Conservation (phyloP, 257 asterid genomes). For the Solanum chilense region DNA sequence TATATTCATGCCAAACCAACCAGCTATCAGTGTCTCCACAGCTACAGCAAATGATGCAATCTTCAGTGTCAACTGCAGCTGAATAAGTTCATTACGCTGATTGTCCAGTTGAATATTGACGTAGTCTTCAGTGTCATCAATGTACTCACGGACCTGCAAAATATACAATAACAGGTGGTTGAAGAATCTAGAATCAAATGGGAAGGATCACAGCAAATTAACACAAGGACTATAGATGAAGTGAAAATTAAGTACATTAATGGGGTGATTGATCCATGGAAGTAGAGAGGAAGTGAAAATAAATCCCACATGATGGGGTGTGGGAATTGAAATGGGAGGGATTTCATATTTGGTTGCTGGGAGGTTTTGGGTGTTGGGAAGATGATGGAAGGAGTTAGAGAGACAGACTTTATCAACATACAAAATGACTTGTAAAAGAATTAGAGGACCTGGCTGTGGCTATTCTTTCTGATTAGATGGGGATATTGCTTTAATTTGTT, state of each 20-base stretch:
- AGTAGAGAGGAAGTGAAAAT: not conserved
- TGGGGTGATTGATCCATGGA: not conserved
- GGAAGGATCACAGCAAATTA: not conserved
- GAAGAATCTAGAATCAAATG: not conserved
- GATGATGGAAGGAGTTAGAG: not conserved
- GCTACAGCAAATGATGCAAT: conserved; percentile 71
- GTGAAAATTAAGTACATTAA: not conserved
- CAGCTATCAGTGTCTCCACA: conserved; percentile 49
- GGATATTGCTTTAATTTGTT: not conserved
- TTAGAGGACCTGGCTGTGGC: not conserved
- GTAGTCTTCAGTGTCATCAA: conserved; percentile 88
- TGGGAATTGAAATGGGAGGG: not conserved
- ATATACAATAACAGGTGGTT: not conserved
- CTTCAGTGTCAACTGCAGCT: conserved; percentile 71
- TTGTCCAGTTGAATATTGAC: conserved; percentile 90
- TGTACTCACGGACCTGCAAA: conserved; percentile 76
- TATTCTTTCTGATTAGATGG: not conserved
- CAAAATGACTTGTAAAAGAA: not conserved
- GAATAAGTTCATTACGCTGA: conserved; percentile 85
- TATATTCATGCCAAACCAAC: conserved; percentile 81
- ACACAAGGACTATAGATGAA: not conserved
- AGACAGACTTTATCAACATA: not conserved
- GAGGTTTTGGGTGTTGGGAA: not conserved
- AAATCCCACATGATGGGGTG: not conserved
- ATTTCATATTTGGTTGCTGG: not conserved